Evolutionary conservation across 345 rosid genomes (phyloP).

Genomic region (Orychophragmus violaceus): DNA sequence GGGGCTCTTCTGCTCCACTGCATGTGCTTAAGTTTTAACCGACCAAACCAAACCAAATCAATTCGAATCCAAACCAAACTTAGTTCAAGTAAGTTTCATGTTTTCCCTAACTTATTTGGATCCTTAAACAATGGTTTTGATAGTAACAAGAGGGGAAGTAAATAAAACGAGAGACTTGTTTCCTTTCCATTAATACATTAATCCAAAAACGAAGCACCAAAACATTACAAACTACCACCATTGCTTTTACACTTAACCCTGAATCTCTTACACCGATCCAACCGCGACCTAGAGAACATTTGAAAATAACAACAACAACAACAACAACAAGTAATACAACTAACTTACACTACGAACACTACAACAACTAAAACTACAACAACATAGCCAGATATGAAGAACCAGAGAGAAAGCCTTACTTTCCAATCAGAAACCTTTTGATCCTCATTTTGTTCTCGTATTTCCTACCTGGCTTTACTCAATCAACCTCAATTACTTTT

Average conservation of each 20-base stretch:
- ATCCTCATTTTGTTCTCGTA: neutral
- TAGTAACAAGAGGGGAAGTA: no score
- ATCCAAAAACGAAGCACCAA: neutral
- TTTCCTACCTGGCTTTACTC: neutral
- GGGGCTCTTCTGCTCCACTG: no score
- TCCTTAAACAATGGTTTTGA: neutral
- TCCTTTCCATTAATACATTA: neutral
- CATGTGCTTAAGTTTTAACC: no score
- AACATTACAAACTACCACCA: neutral
- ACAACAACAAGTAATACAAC: neutral
- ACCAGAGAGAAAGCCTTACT: constrained; percentile 24
- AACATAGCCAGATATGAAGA: constrained; percentile 12
- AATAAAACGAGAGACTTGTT: neutral
- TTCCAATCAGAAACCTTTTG: constrained; percentile 9
- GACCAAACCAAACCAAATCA: no score
- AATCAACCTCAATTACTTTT: constrained; percentile 29
- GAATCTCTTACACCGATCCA: neutral
- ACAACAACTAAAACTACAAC: constrained; percentile 17
- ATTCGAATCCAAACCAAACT: no score
- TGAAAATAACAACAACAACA: neutral
- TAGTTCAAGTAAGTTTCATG: no score
- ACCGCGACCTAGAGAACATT: neutral
- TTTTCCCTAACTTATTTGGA: neutral
- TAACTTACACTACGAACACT: neutral
- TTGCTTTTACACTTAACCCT: neutral